Evolutionary conservation across 2,329 filamentous ascomycete species (phyloP), one percentile per base, ranked within the genome.

Genomic region (Fusarium stilboides): DNA sequence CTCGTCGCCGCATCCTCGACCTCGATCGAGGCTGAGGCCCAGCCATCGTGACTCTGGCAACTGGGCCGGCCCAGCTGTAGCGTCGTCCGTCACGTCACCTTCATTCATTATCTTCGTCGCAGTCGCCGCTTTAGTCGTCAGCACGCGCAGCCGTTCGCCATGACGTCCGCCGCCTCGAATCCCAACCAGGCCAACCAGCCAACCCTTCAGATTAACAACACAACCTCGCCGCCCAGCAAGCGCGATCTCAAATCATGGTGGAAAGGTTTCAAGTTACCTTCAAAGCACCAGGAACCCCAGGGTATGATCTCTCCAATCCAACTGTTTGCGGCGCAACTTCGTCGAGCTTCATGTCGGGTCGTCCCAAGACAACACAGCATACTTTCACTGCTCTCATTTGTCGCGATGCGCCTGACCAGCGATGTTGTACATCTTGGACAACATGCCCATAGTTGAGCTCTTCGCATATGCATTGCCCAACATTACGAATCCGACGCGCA

Each of bases 161-260:
- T 82, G 80, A 73, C 80, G 66, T 80, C 80, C 54, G 76, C 79
- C 62, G 73, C 77, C 57, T 74, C 76, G 40, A 77, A 77, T 61
- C 69, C 76, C 43, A 76, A 74, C 62, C 75, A 76, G 62, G 74
- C 76, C 62, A 79, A 75, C 67, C 76, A 74, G 63, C 73, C 76
- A 40, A 58, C 73, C 22, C 65, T 73, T 46, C 70, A 74, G 20
- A 70, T 73, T 53, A 74, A 79, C 77, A 80, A 82, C 80, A 75
- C 85, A 78, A 77, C 86, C 78, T 94, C 93, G 42, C 93, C 92
- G 57, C 93, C 93, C 31, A 93, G 90, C 71, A 97, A 92, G 83
- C 90, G 93, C 78, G 94, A 97, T 79, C 85, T 98, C 73, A 92
- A 94, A 74, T 97, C 93, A 63, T 99, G 96, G 96, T 98, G 96